phyloP scores from a whole-genome alignment of 805 yeast genomes.

The Clavispora carvajalis region DNA sequence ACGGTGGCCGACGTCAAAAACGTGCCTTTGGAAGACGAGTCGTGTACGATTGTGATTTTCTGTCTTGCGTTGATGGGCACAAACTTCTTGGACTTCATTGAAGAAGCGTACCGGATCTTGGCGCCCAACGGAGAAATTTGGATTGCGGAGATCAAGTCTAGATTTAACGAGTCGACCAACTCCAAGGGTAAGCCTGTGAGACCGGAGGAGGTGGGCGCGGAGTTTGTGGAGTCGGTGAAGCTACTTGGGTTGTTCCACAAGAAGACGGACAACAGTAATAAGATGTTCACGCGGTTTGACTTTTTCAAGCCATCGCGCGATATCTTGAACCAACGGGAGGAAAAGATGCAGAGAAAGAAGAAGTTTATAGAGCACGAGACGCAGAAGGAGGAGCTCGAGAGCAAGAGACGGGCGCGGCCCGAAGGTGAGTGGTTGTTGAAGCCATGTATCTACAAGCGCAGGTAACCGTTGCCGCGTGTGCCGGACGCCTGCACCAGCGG shows the following conservation, averaged over 20 bases:
- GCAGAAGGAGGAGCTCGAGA: slow-evolving; percentile 54
- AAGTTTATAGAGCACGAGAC: slow-evolving; percentile 68
- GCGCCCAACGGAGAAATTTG: slow-evolving; percentile 92
- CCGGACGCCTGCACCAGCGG: too few species aligned
- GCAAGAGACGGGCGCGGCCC: slow-evolving; percentile 48
- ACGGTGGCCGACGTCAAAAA: slow-evolving; percentile 95
- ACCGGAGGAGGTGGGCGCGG: slow-evolving; percentile 54
- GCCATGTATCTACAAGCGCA: slow-evolving; percentile 93
- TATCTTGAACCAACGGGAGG: slow-evolving; percentile 55
- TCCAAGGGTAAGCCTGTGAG: slow-evolving; percentile 16
- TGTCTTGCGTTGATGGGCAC: slow-evolving; percentile 98
- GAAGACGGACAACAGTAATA: slow-evolving; percentile 78
- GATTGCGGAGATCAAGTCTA: slow-evolving; percentile 95
- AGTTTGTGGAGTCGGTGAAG: slow-evolving; percentile 75
- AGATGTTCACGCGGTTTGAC: slow-evolving; percentile 93
- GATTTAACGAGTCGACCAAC: slow-evolving; percentile 59
- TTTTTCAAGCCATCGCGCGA: slow-evolving; percentile 82
- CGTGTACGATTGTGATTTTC: slow-evolving; percentile 85
- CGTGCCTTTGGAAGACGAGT: slow-evolving; percentile 76
- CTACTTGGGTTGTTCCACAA: slow-evolving; percentile 81
- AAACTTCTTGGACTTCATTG: slow-evolving; percentile 83
- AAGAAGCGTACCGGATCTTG: slow-evolving; percentile 82
- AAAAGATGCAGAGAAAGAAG: slow-evolving; percentile 55
- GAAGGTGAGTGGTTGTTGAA: slow-evolving; percentile 89
- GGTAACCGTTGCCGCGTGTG: too few species aligned